phyloP scores from a whole-genome alignment of 2,329 filamentous ascomycete genomes.

The Talaromyces sp. region DNA sequence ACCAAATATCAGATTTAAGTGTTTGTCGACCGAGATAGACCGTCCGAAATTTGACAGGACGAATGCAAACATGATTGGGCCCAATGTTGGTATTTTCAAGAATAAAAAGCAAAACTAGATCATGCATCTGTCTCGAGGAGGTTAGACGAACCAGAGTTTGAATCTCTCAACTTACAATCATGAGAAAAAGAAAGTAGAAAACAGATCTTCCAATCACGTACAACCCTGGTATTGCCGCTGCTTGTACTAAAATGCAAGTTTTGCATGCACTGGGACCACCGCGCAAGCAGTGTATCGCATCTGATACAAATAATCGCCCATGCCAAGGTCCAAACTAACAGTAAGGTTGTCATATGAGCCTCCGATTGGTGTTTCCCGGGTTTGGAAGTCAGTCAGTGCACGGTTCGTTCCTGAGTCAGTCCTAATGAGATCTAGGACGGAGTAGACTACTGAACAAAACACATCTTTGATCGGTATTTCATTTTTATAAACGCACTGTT shows the following conservation, averaged over 20 bases:
- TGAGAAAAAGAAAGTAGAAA: neutral
- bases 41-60: neutral
- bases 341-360: neutral
- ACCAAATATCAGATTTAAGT: neutral
- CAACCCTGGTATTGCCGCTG: neutral
- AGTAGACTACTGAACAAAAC: neutral
- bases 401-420: neutral
- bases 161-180: no score
- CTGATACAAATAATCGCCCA: neutral
- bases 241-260: neutral
- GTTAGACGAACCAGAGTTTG: neutral
- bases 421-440: neutral
- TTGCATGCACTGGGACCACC: neutral
- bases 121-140: neutral
- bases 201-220: neutral
- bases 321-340: neutral
- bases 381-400: neutral
- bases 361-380: slow-evolving; percentile 5
- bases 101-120: neutral
- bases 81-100: neutral
- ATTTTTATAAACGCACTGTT: neutral
- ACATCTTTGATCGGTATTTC: neutral
- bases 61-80: neutral
- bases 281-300: neutral
- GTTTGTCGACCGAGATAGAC: neutral